Conservation (phyloP, 2,329 filamentous ascomycete genomes). For the Penicillium sp. region DNA sequence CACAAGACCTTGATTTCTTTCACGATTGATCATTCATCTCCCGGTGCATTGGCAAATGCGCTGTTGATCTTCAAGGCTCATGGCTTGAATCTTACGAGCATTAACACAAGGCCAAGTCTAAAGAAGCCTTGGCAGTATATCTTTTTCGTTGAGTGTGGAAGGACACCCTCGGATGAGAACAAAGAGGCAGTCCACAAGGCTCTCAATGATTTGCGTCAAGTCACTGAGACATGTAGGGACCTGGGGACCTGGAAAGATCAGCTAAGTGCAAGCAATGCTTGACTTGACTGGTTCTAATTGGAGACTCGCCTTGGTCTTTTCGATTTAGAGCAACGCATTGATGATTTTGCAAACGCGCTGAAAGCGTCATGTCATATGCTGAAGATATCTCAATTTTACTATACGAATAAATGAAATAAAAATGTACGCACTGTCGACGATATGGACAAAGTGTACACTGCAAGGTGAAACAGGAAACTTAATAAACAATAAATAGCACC, state of each 20-base stretch:
- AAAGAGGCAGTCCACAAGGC: constrained; percentile 29
- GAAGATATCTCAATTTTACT: background rate
- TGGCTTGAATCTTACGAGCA: constrained; percentile 80
- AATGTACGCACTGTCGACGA: background rate
- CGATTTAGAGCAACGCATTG: background rate
- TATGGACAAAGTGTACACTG: background rate
- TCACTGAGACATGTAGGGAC: constrained; percentile 39
- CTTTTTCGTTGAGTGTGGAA: constrained; percentile 89
- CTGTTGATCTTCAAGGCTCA: constrained; percentile 72
- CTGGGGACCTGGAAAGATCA: constrained; percentile 42
- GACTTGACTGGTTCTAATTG: background rate
- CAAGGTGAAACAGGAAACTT: background rate
- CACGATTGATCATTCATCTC: constrained; percentile 70
- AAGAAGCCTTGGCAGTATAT: constrained; percentile 80
- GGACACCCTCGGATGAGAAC: constrained; percentile 35
- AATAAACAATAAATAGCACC: background rate
- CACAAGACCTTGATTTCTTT: constrained; percentile 78
- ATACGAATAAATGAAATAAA: background rate
- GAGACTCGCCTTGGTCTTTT: background rate
- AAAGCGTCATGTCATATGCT: background rate
- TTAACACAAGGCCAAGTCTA: constrained; percentile 80
- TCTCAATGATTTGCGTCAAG: constrained; percentile 31
- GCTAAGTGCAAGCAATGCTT: constrained; percentile 11
- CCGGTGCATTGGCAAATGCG: constrained; percentile 79
- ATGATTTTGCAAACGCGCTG: background rate